Base-by-base conservation (phyloP, 129 eudicot species). In the Pulicaria dysenterica region DNA sequence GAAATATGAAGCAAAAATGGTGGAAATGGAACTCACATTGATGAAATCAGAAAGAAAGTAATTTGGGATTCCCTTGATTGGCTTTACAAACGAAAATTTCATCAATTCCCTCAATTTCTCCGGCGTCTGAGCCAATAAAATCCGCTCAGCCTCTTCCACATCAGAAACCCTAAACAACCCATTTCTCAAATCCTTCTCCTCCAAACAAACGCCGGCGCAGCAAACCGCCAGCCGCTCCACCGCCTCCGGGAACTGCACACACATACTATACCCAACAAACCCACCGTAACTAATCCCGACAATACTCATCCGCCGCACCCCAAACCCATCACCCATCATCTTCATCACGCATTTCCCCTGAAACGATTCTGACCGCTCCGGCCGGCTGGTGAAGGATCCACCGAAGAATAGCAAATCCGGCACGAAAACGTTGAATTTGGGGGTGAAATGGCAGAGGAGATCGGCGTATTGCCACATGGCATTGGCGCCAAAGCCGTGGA, bases 401-500 rank as follows among this genome's bases (percentile, higher is more conserved):
- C 94, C 90, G 24, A 89, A 89, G 78, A 89, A 90, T 39, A 85
- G 81, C 0, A 90, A 83, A 19, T 90, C 96, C 0, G 95, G 97
- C 9, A 91, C 86, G 73, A 81, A 88, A 15, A 91, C 73, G 12
- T 89, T 83, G 83, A 81, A 89, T 48, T 79, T 82, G 17, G 89
- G 83, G 49, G 77, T 79, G 82, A 91, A 77, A 61, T 83, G 84
- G 8, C 69, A 72, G 12, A 88, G 76, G 2, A 83, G 72, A n/a
- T 87, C 89, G 2, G 83, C 88, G 58, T 82, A 91, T 77, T 91
- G 97, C 97, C 92, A 91, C 97, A 85, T 91, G n/a, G 97, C 90
- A 31, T 91, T 91, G 73, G 97, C 97, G 0, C 97, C 97, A 19
- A 91, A 87, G 0, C 95, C 97, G 40, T 91, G 97, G 7, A 88